Conservation (phyloP, 441 rosid genomes). For the Aleurites moluccanus region DNA sequence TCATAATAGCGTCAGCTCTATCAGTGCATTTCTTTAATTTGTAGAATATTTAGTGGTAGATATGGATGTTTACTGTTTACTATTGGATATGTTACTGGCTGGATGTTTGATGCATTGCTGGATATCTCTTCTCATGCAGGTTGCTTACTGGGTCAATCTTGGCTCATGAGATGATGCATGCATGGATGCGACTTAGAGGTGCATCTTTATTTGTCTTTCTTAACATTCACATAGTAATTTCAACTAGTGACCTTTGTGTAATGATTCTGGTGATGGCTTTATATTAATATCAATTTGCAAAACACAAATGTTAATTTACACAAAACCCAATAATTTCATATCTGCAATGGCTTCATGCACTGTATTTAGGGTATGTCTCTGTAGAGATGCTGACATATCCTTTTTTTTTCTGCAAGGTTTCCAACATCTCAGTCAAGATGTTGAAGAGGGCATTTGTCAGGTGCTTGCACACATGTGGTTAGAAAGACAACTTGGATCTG, state of each 20-base stretch:
- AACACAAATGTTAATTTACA: neutral
- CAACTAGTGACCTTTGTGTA: neutral
- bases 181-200: conserved; percentile 98
- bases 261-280: neutral
- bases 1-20: neutral
- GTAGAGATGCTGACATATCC: conserved; percentile 15
- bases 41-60: conserved; percentile 7
- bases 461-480: conserved; percentile 96
- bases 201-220: conserved; percentile 11
- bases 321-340: neutral
- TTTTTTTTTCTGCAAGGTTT: conserved; percentile 50
- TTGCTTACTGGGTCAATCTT: conserved; percentile 91
- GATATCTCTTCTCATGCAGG: conserved; percentile 39
- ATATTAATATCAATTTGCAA: neutral
- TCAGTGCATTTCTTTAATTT: neutral
- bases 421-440: conserved; percentile 81
- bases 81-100: conserved; percentile 1
- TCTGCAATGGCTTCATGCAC: neutral
- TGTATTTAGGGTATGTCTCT: neutral
- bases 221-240: conserved; percentile 9
- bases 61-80: neutral
- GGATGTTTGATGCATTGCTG: conserved; percentile 18
- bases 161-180: conserved; percentile 99
- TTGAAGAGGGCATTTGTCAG: conserved; percentile 98
- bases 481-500: conserved; percentile 59